phyloP scores from a whole-genome alignment of 257 asterid genomes.

The Leonotis leonurus region DNA sequence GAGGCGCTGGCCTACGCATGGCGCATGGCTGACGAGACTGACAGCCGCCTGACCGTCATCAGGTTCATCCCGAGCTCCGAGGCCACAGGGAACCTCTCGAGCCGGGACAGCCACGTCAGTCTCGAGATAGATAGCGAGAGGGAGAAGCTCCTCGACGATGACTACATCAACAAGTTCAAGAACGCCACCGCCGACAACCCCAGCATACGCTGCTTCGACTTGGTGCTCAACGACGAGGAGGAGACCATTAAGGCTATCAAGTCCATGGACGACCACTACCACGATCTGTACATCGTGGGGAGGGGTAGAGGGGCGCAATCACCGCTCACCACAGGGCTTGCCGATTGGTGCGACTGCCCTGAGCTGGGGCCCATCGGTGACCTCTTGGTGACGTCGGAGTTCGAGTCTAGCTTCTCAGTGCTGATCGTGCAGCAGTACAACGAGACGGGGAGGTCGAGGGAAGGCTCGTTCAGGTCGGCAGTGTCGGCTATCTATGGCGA shows the following conservation, averaged over 20 bases:
- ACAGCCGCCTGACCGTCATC: slow-evolving; percentile 41
- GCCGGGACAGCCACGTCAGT: slow-evolving; percentile 34
- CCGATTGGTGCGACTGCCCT: slow-evolving; percentile 95
- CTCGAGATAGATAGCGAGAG: slow-evolving; percentile 40
- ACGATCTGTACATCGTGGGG: slow-evolving; percentile 79
- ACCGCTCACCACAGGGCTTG: slow-evolving; percentile 62
- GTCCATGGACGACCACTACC: slow-evolving; percentile 49
- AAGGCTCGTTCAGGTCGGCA: slow-evolving; percentile 33
- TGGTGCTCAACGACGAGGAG: slow-evolving; percentile 64
- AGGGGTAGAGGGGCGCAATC: slow-evolving; percentile 59
- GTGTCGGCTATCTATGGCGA: slow-evolving; percentile 28
- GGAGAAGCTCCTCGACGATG: slow-evolving; percentile 55
- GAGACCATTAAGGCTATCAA: slow-evolving; percentile 67
- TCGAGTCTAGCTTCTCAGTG: slow-evolving; percentile 56
- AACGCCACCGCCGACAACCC: slow-evolving; percentile 30
- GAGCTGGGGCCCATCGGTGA: slow-evolving; percentile 94
- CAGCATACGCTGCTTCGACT: slow-evolving; percentile 36
- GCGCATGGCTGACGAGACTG: slow-evolving; percentile 58
- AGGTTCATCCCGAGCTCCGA: slow-evolving; percentile 54
- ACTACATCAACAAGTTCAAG: slow-evolving; percentile 48
- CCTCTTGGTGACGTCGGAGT: slow-evolving; percentile 74
- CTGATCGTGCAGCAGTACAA: slow-evolving; percentile 71
- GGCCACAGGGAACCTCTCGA: slow-evolving; percentile 8
- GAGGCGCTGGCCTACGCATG: slow-evolving; percentile 74
- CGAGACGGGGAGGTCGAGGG: slow-evolving; percentile 16